These are phyloP conservation scores for Mrakia frigida DNA, from an alignment of 768 basidiomycete genomes.

Conservation along the genomic window DNA sequence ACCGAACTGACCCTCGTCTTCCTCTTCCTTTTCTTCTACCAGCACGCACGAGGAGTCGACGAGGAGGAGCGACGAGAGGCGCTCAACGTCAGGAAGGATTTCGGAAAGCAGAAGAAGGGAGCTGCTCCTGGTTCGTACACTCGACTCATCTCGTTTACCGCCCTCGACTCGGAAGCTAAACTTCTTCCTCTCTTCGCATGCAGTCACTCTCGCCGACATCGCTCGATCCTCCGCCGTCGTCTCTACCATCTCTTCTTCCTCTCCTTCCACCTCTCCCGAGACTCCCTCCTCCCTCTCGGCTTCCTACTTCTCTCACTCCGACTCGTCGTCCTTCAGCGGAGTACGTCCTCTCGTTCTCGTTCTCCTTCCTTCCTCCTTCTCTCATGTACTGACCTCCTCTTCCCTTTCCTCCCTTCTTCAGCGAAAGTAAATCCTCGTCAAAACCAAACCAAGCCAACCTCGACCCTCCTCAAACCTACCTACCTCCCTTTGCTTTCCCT, in stretches of 20 bases:
- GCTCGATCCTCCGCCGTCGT: conserved; percentile 16
- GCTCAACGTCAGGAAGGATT: conserved; percentile 9
- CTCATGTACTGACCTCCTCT: not conserved
- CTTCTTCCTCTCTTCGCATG: not conserved
- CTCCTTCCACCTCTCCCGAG: conserved; percentile 21
- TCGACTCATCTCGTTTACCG: not conserved
- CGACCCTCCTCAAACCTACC: not conserved
- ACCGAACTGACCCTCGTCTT: not conserved
- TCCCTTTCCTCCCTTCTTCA: no score
- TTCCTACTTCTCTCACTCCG: conserved; percentile 12
- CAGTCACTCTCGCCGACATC: conserved; percentile 19
- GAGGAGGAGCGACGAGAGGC: conserved; percentile 5
- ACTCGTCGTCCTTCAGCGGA: conserved; percentile 8
- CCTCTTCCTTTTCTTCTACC: not conserved
- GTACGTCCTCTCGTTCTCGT: not conserved
- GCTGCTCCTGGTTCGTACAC: conserved; percentile 1
- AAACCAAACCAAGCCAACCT: not conserved
- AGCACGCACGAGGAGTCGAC: conserved; percentile 1
- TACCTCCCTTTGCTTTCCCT: no score
- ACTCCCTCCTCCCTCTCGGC: conserved; percentile 3
- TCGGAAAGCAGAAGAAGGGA: not conserved
- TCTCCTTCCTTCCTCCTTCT: not conserved
- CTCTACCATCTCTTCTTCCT: not conserved
- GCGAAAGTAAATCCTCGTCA: not conserved
- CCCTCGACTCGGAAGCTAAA: not conserved